Conservation (phyloP, 1,284 basidiomycete genomes). For the Apiotrichum sp. region DNA sequence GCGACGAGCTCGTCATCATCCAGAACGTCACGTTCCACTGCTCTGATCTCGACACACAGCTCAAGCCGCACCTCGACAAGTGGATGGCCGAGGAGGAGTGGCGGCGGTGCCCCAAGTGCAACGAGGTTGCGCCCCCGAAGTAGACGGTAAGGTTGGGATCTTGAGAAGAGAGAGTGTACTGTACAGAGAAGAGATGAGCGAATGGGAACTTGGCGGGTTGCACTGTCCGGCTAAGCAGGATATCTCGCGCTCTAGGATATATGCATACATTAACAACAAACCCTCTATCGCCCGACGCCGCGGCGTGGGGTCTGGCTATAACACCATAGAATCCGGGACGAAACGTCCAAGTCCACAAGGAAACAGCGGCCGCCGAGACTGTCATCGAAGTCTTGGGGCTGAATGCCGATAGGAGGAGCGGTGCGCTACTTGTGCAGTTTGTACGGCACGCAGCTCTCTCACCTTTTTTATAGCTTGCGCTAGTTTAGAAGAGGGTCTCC, state of each 20-base stretch:
- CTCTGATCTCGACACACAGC: constrained; percentile 84
- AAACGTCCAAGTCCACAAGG: too few species aligned
- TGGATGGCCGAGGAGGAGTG: constrained; percentile 61
- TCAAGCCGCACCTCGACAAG: constrained; percentile 81
- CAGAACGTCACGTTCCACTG: constrained; percentile 82
- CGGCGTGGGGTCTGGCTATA: not conserved
- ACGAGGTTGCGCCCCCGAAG: constrained; percentile 54
- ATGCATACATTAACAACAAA: constrained; percentile 22
- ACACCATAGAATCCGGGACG: too few species aligned
- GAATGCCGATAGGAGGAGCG: too few species aligned
- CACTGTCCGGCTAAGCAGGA: too few species aligned
- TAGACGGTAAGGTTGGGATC: not conserved
- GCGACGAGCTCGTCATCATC: constrained; percentile 66
- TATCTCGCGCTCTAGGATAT: constrained; percentile 1
- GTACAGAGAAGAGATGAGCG: too few species aligned
- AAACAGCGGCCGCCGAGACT: too few species aligned
- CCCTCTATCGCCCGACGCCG: not conserved
- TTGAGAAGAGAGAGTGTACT: too few species aligned
- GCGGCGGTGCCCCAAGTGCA: constrained; percentile 66
- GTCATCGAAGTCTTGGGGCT: too few species aligned
- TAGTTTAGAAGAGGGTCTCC: constrained; percentile 51
- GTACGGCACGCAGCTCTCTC: too few species aligned
- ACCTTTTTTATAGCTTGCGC: too few species aligned
- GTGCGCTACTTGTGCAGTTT: too few species aligned
- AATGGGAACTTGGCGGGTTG: too few species aligned